Conservation (phyloP, 176 grass and related monocot genomes). For the Juncus inflexus region DNA sequence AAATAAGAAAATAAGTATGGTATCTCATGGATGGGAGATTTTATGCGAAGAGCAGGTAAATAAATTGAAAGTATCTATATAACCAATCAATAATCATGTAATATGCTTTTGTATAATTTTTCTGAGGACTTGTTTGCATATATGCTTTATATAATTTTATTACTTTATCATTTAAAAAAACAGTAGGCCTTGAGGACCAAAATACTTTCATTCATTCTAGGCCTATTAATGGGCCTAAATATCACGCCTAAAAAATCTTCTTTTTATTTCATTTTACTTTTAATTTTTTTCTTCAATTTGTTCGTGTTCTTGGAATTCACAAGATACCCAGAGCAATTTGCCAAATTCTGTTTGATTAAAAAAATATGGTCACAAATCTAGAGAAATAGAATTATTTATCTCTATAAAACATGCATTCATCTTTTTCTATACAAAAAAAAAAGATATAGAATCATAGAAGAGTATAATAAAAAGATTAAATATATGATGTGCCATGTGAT, state of each 20-base stretch:
- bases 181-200: too few species aligned
- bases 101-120: neutral
- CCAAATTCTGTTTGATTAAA: neutral
- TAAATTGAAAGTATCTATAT: neutral
- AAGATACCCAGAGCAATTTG: neutral
- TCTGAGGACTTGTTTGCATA: neutral
- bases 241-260: neutral
- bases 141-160: neutral
- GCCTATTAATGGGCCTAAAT: too few species aligned
- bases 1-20: slow-evolving; percentile 5
- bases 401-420: too few species aligned
- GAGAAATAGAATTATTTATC: too few species aligned
- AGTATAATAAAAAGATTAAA: too few species aligned
- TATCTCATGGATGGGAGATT: neutral
- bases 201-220: too few species aligned
- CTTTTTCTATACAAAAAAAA: neutral
- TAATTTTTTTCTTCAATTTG: neutral
- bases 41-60: too few species aligned
- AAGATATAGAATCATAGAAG: neutral
- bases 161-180: too few species aligned
- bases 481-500: too few species aligned
- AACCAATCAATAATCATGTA: neutral
- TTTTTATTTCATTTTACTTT: neutral
- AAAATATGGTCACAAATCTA: too few species aligned
- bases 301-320: too few species aligned